Conservation (phyloP, 148 eudicot species). For the Vaccinium darrowii region DNA sequence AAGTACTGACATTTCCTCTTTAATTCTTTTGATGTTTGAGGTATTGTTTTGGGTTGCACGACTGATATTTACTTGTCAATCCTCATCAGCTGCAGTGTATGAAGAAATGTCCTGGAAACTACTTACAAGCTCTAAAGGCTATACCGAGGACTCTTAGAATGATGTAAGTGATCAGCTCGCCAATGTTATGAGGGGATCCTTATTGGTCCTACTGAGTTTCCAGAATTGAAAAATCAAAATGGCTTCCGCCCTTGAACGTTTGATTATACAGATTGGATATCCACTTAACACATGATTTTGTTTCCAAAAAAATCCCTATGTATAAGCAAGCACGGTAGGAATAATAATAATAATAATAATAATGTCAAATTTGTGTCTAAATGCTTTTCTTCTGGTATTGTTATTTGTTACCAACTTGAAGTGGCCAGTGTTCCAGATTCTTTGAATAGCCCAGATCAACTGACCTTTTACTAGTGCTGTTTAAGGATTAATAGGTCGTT, state of each 20-base stretch:
- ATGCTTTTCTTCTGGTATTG: not conserved
- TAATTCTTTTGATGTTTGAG: not conserved
- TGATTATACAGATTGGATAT: not conserved
- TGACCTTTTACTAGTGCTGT: not conserved
- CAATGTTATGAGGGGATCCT: not conserved
- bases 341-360: not conserved
- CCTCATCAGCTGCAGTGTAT: constrained; percentile 66
- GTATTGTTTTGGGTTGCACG: not conserved
- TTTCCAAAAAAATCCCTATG: not conserved
- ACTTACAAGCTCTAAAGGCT: constrained; percentile 73
- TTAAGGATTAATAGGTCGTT: not conserved
- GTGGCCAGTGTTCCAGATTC: not conserved
- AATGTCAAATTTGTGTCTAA: not conserved
- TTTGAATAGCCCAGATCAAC: not conserved
- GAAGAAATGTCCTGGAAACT: constrained; percentile 78
- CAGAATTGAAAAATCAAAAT: constrained; percentile 5
- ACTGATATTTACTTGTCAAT: constrained; percentile 8
- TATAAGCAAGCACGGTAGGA: not conserved
- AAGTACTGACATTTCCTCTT: constrained; percentile 2
- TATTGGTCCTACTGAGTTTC: not conserved
- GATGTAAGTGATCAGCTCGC: constrained; percentile 66
- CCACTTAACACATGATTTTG: not conserved
- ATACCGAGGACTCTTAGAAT: constrained; percentile 94
- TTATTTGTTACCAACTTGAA: not conserved
- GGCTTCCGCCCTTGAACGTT: not conserved